Percentiles rank a stretch among this genome's conserved stretches.
Evolutionary conservation across 371 early-diverging fungal species (phyloP).

Genomic region (Synchytrium microbalum): DNA sequence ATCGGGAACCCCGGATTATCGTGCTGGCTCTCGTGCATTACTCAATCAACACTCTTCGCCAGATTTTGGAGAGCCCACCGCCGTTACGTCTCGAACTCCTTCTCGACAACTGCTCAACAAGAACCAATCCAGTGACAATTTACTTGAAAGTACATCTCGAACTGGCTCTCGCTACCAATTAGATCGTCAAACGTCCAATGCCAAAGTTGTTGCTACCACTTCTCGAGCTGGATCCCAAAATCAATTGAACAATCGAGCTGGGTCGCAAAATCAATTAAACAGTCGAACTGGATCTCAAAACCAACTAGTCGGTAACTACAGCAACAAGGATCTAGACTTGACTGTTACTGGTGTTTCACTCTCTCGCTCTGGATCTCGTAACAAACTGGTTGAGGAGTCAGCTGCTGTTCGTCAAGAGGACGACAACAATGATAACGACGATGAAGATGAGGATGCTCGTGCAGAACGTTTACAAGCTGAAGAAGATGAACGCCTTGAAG

Average conservation of each 20-base stretch:
- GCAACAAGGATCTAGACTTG: too few relatives aligned
- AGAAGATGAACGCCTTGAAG: background rate
- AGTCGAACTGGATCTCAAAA: too few relatives aligned
- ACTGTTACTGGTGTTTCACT: too few relatives aligned
- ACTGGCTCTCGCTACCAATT: background rate
- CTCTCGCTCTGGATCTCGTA: too few relatives aligned
- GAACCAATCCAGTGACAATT: background rate
- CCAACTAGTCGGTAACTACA: too few relatives aligned
- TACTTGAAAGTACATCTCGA: background rate
- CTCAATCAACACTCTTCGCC: too few relatives aligned
- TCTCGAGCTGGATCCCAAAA: background rate
- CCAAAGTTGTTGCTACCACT: background rate
- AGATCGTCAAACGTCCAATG: too few relatives aligned
- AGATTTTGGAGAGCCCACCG: background rate
- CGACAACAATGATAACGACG: background rate
- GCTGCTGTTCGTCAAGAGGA: too few relatives aligned
- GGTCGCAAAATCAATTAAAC: too few relatives aligned
- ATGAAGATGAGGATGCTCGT: background rate
- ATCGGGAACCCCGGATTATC: too few relatives aligned
- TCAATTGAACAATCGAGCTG: background rate
- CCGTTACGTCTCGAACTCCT: background rate
- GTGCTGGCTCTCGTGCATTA: background rate
- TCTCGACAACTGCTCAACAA: too few relatives aligned
- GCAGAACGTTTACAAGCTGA: background rate
- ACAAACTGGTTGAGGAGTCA: too few relatives aligned